A percentile compares a stretch with the other conserved stretches of the same genome.
phyloP scores from a whole-genome alignment of 2,329 filamentous ascomycete species.

The Talaromyces piceae region DNA sequence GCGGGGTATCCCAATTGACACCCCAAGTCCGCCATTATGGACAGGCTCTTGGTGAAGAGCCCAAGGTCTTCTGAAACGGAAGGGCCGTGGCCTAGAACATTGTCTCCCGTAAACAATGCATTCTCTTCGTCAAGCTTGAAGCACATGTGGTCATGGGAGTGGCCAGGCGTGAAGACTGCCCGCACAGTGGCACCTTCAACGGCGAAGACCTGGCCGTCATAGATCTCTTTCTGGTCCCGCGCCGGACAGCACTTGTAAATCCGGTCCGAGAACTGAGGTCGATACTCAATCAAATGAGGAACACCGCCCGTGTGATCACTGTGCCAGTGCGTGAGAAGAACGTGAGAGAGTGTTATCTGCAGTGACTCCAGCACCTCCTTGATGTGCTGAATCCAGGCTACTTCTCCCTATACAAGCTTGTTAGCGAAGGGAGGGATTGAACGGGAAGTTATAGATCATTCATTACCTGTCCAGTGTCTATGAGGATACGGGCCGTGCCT shows the following conservation, averaged over 20 bases:
- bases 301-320: constrained; percentile 39
- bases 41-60: constrained; percentile 29
- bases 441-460: constrained; percentile 56
- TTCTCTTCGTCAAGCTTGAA: constrained; percentile 64
- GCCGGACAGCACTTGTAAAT: constrained; percentile 33
- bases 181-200: constrained; percentile 34
- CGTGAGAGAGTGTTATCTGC: constrained; percentile 30
- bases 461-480: constrained; percentile 56
- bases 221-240: constrained; percentile 25
- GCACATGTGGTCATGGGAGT: constrained; percentile 67
- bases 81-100: constrained; percentile 58
- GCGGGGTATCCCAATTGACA: constrained; percentile 39
- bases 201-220: constrained; percentile 29
- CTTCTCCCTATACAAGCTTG: constrained; percentile 46
- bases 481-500: constrained; percentile 24
- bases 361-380: constrained; percentile 20
- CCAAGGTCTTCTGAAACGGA: constrained; percentile 34
- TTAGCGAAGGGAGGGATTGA: constrained; percentile 15
- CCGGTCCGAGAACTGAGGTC: constrained; percentile 18
- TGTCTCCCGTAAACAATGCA: constrained; percentile 75
- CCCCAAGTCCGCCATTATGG: constrained; percentile 24
- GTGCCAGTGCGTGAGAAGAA: constrained; percentile 40
- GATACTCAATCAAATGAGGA: constrained; percentile 28
- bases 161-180: constrained; percentile 52
- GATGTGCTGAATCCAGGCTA: constrained; percentile 30